phyloP scores from a whole-genome alignment of 2,329 filamentous ascomycete species.

The Ceratocystis colombiana region DNA sequence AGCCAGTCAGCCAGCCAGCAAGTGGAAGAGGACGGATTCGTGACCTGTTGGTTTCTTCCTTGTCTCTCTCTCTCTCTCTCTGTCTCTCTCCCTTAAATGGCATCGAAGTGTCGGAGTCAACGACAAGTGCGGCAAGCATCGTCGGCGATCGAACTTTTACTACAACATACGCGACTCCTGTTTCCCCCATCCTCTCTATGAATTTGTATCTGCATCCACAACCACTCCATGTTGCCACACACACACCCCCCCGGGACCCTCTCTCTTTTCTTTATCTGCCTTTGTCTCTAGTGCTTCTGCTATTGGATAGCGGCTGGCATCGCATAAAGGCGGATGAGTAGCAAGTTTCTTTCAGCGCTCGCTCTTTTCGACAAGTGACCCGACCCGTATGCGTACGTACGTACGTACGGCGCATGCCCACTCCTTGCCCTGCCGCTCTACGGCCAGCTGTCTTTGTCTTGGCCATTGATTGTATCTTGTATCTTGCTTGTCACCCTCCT shows the following conservation, averaged over 20 bases:
- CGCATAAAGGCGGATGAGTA: no score
- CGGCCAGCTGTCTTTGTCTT: neutral
- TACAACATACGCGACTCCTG: no score
- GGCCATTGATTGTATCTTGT: neutral
- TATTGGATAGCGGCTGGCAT: no score
- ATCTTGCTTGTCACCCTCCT: neutral
- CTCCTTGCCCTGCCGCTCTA: neutral
- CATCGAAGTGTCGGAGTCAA: neutral
- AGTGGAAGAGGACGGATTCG: neutral
- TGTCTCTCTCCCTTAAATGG: neutral
- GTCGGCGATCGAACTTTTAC: neutral
- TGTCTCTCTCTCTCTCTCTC: neutral
- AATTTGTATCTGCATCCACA: no score
- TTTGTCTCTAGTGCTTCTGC: no score
- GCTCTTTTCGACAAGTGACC: no score
- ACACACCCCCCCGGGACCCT: neutral
- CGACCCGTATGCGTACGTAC: no score
- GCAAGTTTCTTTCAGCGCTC: no score
- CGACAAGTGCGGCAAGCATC: neutral
- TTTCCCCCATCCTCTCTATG: neutral
- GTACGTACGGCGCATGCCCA: no score
- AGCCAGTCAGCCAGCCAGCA: no score
- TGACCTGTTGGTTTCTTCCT: no score
- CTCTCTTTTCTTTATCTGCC: neutral
- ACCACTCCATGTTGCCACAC: neutral